Evolutionary conservation across 495 filamentous ascomycete genomes (phyloP).

Genomic region (Lophium mytilinum): DNA sequence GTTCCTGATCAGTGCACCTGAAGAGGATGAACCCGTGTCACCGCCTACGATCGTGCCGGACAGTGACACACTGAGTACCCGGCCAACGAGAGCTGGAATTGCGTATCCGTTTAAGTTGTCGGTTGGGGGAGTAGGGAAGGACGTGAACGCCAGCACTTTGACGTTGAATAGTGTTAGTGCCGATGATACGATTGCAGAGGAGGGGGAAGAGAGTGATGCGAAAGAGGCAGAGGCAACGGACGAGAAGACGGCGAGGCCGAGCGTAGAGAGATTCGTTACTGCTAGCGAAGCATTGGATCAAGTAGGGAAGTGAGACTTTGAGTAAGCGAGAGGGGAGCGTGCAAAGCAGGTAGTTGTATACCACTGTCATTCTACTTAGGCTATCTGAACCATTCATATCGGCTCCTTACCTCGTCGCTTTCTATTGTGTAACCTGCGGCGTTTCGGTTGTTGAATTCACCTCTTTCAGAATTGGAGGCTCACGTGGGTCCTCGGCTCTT

Average conservation of each 20-base stretch:
- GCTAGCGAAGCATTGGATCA: slow-evolving; percentile 1
- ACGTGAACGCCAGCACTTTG: slow-evolving; percentile 19
- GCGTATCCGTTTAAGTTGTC: slow-evolving; percentile 25
- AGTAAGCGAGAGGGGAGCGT: no score
- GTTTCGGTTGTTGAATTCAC: no score
- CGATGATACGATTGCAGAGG: neutral
- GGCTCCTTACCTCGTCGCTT: no score
- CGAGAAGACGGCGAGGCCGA: slow-evolving; percentile 1
- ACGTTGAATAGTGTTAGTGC: slow-evolving; percentile 13
- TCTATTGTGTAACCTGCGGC: no score
- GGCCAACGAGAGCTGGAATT: slow-evolving; percentile 19
- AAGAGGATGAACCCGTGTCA: slow-evolving; percentile 3
- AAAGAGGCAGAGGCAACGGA: slow-evolving; percentile 1
- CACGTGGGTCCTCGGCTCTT: no score
- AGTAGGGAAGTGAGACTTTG: no score
- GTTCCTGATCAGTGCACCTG: neutral
- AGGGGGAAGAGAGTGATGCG: neutral
- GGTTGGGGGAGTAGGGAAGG: slow-evolving; percentile 13
- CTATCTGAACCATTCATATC: no score
- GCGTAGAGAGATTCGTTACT: slow-evolving; percentile 21
- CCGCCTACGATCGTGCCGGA: slow-evolving; percentile 13
- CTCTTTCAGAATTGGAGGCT: no score
- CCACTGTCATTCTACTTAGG: no score
- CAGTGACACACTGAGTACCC: slow-evolving; percentile 13
- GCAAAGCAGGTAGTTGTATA: no score